Percentiles rank a stretch among this genome's conserved stretches.
These are phyloP conservation scores for Candida namnaoensis DNA, from an alignment of 805 yeast species.

Conservation along the genomic window DNA sequence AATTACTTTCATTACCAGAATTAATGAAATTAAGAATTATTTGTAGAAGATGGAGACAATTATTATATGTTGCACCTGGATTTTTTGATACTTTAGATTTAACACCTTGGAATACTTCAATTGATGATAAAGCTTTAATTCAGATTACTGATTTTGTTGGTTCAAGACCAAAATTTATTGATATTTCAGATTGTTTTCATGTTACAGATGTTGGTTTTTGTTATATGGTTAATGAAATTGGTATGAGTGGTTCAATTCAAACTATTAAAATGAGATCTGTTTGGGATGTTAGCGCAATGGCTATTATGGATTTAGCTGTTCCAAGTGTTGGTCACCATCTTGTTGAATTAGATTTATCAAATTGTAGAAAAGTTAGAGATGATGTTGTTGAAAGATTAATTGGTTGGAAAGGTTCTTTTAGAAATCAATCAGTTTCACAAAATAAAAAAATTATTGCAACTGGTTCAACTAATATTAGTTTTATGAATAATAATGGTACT, in stretches of 20 bases:
- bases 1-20: slow-evolving; percentile 43
- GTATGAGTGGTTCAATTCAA: slow-evolving; percentile 51
- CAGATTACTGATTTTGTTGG: slow-evolving; percentile 65
- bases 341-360: slow-evolving; percentile 55
- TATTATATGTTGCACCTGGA: slow-evolving; percentile 47
- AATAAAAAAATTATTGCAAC: too few species aligned
- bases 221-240: slow-evolving; percentile 61
- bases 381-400: slow-evolving; percentile 62
- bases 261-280: slow-evolving; percentile 54
- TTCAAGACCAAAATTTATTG: slow-evolving; percentile 49
- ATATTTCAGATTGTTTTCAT: slow-evolving; percentile 69
- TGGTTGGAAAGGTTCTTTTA: slow-evolving; percentile 33
- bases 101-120: slow-evolving; percentile 50
- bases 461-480: background rate
- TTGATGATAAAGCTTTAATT: slow-evolving; percentile 48
- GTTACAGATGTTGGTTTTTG: slow-evolving; percentile 70
- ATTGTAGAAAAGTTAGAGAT: slow-evolving; percentile 68
- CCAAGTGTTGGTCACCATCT: slow-evolving; percentile 54
- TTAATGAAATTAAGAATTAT: slow-evolving; percentile 51
- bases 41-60: slow-evolving; percentile 61
- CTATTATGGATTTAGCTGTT: slow-evolving; percentile 68
- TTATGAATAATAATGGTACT: background rate
- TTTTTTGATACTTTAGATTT: slow-evolving; percentile 46
- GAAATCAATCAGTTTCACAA: background rate
- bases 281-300: slow-evolving; percentile 77